Conservation (phyloP, 148 eudicot genomes). For the Oxyria digyna region DNA sequence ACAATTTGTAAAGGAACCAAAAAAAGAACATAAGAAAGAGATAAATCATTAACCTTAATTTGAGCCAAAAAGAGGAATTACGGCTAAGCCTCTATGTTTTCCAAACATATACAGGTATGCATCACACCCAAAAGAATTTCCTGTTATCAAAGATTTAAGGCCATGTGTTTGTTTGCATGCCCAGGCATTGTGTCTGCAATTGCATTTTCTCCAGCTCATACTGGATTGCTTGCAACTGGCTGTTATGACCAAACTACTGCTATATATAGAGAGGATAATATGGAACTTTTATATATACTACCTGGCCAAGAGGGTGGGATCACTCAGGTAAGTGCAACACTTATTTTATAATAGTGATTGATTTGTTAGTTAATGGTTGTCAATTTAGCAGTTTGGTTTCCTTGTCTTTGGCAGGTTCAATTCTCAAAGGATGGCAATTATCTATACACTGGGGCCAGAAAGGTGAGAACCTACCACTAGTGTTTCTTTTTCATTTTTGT, state of each 20-base stretch:
- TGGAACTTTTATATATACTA: conserved; percentile 81
- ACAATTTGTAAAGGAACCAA: neutral
- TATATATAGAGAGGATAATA: conserved; percentile 76
- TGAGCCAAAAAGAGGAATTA: neutral
- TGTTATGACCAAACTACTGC: conserved; percentile 86
- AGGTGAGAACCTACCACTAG: conserved; percentile 34
- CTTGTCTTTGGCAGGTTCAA: conserved; percentile 45
- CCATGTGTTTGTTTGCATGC: conserved; percentile 10
- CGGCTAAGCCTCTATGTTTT: neutral
- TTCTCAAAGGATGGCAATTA: conserved; percentile 97
- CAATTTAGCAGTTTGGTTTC: neutral
- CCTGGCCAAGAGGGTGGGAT: conserved; percentile 99
- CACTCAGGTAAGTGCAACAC: conserved; percentile 69
- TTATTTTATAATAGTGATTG: neutral
- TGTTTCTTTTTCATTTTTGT: neutral
- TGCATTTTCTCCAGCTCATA: conserved; percentile 67
- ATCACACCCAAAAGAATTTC: neutral
- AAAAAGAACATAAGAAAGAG: neutral
- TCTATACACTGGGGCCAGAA: conserved; percentile 86
- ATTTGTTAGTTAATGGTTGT: neutral
- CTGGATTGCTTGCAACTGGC: conserved; percentile 90
- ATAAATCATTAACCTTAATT: neutral
- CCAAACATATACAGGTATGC: neutral
- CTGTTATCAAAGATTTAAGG: neutral
- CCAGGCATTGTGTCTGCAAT: conserved; percentile 89